Evolutionary conservation across 179 eudicot genomes (phyloP), one percentile per base, ranked within the genome.

Genomic region (Gypsophila paniculata): DNA sequence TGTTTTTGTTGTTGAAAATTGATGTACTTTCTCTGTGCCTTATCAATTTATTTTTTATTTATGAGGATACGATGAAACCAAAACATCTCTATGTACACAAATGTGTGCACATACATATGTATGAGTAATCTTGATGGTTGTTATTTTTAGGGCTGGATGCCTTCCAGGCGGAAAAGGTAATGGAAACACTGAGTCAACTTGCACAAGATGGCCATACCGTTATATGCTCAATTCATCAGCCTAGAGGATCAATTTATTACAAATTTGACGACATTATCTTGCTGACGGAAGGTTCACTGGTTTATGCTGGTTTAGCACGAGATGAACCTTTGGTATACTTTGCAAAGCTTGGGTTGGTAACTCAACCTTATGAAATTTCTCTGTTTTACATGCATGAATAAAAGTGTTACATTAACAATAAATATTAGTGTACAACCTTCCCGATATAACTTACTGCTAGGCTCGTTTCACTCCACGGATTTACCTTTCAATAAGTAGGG

Each of bases 161-260:
- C 44, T 94, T 94, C 82, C 99, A 94, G 82, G 96, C 99, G 63
- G 99, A 91, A 77, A 89, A 91, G 79, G 99, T 94, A 66, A 91
- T 94, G 97, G 99, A 91, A 87, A 94, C 97, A 19, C 89, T 94
- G 69, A 74, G 88, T 55, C 90, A 86, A 83, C 97, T 94, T 85
- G 96, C 97, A 74, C 83, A 86, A 78, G 99, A 94, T 72, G 99
- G 99, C 54, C 99, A 94, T 71, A 91, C 97, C 71, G 99, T 94
- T 52, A 94, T 94, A 65, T 94, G 99, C 84, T 91, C 99, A 60
- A 89, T 94, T 84, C 99, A 94, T 87, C 99, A 94, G 84, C 96
- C 99, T 68, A 82, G 97, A 84, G 90, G 99, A 63, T 94, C 99
- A 29, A 93, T 94, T 8, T 94, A 94, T 81, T 85, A 78, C 48